Evolutionary conservation across 2,329 filamentous ascomycete species (phyloP).

Genomic region (Ophiostoma triangulosporum): DNA sequence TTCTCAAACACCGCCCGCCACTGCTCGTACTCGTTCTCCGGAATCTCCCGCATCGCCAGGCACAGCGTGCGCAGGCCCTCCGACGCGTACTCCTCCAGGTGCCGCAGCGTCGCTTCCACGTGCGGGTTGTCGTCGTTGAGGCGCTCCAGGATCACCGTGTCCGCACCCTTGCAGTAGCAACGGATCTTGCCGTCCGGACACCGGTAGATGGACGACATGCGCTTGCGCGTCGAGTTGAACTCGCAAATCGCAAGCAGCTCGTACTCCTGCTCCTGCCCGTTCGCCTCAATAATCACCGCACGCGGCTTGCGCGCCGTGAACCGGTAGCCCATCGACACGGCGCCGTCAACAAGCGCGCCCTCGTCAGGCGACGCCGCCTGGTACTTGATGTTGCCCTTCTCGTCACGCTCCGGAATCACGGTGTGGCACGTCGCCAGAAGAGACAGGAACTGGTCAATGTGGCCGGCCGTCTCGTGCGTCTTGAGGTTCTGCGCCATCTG

Average conservation of each 20-base stretch:
- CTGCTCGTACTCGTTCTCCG: conserved; percentile 76
- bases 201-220: conserved; percentile 95
- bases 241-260: conserved; percentile 94
- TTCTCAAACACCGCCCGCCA: conserved; percentile 81
- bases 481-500: conserved; percentile 56
- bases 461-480: conserved; percentile 33
- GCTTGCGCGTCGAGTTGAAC: conserved; percentile 94
- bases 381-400: conserved; percentile 82
- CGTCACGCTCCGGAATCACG: conserved; percentile 81
- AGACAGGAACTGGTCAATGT: conserved; percentile 69
- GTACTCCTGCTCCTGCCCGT: conserved; percentile 63
- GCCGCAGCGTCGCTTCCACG: conserved; percentile 78
- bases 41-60: conserved; percentile 83
- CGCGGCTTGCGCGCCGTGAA: conserved; percentile 85
- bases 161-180: conserved; percentile 90
- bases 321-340: conserved; percentile 69
- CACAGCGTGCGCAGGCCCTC: conserved; percentile 92
- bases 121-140: conserved; percentile 71
- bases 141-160: conserved; percentile 93
- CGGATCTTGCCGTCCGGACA: conserved; percentile 92
- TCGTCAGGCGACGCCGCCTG: conserved; percentile 96
- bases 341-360: conserved; percentile 89
- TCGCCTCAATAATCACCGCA: conserved; percentile 69
- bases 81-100: conserved; percentile 96
- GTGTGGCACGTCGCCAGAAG: conserved; percentile 88